Evolutionary conservation across 768 basidiomycete genomes (phyloP), one percentile per base, ranked within the genome.

Genomic region (Boletus rufocinnamomeus): DNA sequence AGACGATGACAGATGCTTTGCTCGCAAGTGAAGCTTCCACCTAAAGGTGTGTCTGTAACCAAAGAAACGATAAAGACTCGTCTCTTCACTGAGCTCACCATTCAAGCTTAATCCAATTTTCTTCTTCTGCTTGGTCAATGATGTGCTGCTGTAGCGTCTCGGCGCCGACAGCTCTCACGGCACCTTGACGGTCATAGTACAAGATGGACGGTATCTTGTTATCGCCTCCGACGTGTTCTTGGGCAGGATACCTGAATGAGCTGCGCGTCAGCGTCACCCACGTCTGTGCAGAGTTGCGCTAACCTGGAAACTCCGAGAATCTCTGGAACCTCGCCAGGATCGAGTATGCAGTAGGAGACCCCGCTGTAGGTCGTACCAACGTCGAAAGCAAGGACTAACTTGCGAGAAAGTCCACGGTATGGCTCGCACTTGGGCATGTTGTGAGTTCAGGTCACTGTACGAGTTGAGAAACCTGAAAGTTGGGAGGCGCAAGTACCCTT

Each of bases 121-220:
- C 71, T 1, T 79, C 75, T 43, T 76, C 76, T 1, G 79, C 80
- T 47, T 68, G 59, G 4, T 75, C 75, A 21, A 75, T 64, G 27
- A 75, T 64, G 13, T 71, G 69, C 32, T 75, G 72, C 17, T 73
- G 67, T 14, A 63, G 23, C 0, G 80, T 75, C 56, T 81, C 80
- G 1, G 79, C 80, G 0, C 82, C 82, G 6, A 76, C 67, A 0
- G 81, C 82, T 38, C 65, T 72, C 4, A 77, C 68, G 0, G 40
- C 37, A 2, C 79, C 81, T n/a, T 70, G 58, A 10, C 60, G 52
- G 56, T 81, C 80, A 58, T 83, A 83, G 57, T 78, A 79, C 16
- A 83, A 56, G 34, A 81, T 69, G 0, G 80, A 79, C 0, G 80
- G 82, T 43, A 83, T 79, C 57, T 82, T 83, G 25, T 73, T 76